Percentiles rank a stretch among this genome's conserved stretches.
phyloP scores from a whole-genome alignment of 208 protist species.

The Kentomonas sorsogonicus region DNA sequence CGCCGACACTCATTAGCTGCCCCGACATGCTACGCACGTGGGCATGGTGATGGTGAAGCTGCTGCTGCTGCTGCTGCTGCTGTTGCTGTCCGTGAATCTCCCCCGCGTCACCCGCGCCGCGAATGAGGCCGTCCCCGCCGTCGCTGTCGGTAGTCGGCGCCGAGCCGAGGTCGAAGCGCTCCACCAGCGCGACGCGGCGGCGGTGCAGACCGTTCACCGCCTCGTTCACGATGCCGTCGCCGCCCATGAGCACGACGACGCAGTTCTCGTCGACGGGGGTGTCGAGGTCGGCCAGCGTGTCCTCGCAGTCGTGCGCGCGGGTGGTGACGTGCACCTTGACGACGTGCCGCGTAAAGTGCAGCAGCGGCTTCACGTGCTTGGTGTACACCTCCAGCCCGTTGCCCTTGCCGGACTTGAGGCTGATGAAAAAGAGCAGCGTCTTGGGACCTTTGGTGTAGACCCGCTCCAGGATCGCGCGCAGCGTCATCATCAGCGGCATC shows the following conservation, averaged over 20 bases:
- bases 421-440: slow-evolving; percentile 69
- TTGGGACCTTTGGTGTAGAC: slow-evolving; percentile 55
- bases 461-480: slow-evolving; percentile 24
- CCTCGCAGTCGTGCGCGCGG: slow-evolving; percentile 73
- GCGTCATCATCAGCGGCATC: slow-evolving; percentile 20
- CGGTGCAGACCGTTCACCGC: slow-evolving; percentile 72
- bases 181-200: slow-evolving; percentile 36
- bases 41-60: no score
- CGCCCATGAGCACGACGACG: slow-evolving; percentile 66
- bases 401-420: slow-evolving; percentile 67
- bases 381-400: slow-evolving; percentile 48
- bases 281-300: slow-evolving; percentile 64
- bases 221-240: slow-evolving; percentile 84
- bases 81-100: neutral
- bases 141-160: slow-evolving; percentile 3
- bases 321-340: slow-evolving; percentile 42
- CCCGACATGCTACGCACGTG: no score
- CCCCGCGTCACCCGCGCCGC: neutral
- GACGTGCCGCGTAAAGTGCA: slow-evolving; percentile 72
- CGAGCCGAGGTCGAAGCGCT: slow-evolving; percentile 15
- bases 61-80: neutral
- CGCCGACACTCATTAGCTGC: no score
- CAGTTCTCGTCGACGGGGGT: slow-evolving; percentile 36
- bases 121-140: neutral
- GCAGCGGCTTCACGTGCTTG: slow-evolving; percentile 43